Percentiles rank a stretch among this genome's conserved stretches.
Conservation (phyloP, 345 rosid species). For the Citrus mangshanensis region DNA sequence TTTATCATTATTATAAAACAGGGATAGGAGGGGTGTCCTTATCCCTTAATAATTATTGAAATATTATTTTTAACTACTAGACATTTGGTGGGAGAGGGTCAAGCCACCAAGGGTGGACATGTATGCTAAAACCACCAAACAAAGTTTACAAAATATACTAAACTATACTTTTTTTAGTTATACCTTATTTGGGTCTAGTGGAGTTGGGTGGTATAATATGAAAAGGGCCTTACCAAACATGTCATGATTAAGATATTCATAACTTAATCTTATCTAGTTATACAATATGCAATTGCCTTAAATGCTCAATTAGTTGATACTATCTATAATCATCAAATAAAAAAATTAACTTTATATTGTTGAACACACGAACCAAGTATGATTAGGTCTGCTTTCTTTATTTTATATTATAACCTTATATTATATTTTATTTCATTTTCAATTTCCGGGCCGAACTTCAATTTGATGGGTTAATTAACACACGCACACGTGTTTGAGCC, state of each 20-base stretch:
- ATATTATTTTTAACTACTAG: background rate
- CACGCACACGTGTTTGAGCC: conserved; percentile 10
- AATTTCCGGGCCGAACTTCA: conserved; percentile 5
- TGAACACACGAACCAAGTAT: background rate
- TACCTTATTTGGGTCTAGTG: background rate
- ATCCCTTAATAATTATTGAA: background rate
- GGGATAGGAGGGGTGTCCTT: background rate
- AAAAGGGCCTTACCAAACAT: conserved; percentile 15
- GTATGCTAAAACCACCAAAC: conserved; percentile 20
- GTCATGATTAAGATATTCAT: conserved; percentile 3
- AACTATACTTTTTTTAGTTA: conserved; percentile 6
- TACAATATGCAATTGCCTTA: background rate
- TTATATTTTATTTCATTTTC: background rate
- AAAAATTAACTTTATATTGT: background rate
- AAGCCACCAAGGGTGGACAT: conserved; percentile 11
- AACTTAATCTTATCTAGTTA: background rate
- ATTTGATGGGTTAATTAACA: background rate
- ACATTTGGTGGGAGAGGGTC: conserved; percentile 16
- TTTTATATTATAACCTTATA: background rate
- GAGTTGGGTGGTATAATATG: conserved; percentile 27
- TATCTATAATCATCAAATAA: background rate
- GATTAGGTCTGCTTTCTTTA: background rate
- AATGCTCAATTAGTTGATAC: background rate
- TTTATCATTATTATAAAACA: background rate
- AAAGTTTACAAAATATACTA: background rate